Percentiles rank a stretch among this genome's conserved stretches.
Conservation (phyloP, 768 basidiomycete genomes). For the Suillus fuscotomentosus region DNA sequence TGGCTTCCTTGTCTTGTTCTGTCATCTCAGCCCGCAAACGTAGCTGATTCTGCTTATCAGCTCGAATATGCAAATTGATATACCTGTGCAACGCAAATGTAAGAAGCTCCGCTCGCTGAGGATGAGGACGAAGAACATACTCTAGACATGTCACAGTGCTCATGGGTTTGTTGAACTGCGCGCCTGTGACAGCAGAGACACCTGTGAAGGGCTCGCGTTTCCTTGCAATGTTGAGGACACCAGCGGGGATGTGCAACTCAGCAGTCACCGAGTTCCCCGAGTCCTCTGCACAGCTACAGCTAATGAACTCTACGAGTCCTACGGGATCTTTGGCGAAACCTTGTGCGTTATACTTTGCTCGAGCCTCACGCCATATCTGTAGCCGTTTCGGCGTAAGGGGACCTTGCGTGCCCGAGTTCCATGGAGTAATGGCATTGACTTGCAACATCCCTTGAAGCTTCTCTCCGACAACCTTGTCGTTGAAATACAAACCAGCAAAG, state of each 20-base stretch:
- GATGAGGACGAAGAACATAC: background rate
- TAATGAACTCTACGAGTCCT: constrained; percentile 16
- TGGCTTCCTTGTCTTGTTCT: constrained; percentile 12
- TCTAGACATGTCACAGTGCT: constrained; percentile 12
- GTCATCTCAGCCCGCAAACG: constrained; percentile 15
- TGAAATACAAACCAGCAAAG: constrained; percentile 10
- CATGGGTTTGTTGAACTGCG: constrained; percentile 8
- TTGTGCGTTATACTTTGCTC: background rate
- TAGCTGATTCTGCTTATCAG: constrained; percentile 17
- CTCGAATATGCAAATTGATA: constrained; percentile 13
- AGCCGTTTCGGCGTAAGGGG: constrained; percentile 12
- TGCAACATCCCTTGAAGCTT: constrained; percentile 16
- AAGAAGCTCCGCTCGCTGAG: constrained; percentile 1
- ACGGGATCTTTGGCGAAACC: constrained; percentile 4
- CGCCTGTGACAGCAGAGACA: constrained; percentile 10
- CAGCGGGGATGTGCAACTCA: constrained; percentile 4
- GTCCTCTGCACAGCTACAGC: constrained; percentile 15
- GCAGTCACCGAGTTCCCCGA: constrained; percentile 7
- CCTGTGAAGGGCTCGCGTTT: constrained; percentile 11
- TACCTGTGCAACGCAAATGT: background rate
- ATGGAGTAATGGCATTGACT: constrained; percentile 3
- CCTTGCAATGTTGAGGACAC: constrained; percentile 6
- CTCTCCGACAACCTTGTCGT: constrained; percentile 1
- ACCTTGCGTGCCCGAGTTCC: background rate
- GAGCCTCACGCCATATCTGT: constrained; percentile 7